Conservation (phyloP, 2,329 filamentous ascomycete species). For the Claviceps sp. region DNA sequence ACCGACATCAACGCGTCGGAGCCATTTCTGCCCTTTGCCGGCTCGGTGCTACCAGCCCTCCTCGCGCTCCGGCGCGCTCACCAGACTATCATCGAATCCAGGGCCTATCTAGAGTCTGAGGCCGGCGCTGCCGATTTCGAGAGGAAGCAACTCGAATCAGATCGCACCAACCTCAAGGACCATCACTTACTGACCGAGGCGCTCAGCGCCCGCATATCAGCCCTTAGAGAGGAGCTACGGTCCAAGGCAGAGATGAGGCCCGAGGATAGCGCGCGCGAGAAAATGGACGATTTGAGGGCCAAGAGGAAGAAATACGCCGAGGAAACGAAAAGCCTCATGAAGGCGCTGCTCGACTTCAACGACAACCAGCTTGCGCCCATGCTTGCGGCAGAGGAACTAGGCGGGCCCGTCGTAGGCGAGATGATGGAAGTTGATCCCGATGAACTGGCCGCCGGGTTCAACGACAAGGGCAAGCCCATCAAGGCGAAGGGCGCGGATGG, state of each 20-base stretch:
- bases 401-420: conserved; percentile 70
- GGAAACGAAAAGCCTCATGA: conserved; percentile 47
- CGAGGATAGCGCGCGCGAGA: conserved; percentile 48
- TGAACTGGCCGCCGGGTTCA: conserved; percentile 46
- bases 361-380: conserved; percentile 56
- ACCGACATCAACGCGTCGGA: conserved; percentile 45
- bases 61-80: conserved; percentile 57
- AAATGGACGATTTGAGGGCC: conserved; percentile 44
- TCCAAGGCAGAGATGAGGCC: conserved; percentile 44
- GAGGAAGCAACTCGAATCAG: conserved; percentile 34
- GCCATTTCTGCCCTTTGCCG: conserved; percentile 51
- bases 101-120: conserved; percentile 39
- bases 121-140: conserved; percentile 27
- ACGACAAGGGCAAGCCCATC: conserved; percentile 41
- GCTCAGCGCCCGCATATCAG: conserved; percentile 42
- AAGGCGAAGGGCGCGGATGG: conserved; percentile 28
- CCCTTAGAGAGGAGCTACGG: conserved; percentile 43
- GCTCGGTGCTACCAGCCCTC: conserved; percentile 57
- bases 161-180: conserved; percentile 37
- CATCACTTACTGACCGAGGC: conserved; percentile 41
- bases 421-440: conserved; percentile 50
- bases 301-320: conserved; percentile 47
- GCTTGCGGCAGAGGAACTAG: conserved; percentile 71
- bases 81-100: conserved; percentile 50
- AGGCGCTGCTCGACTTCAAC: conserved; percentile 56